These are phyloP conservation scores for Neopestalotiopsis rosae DNA, from an alignment of 2,329 filamentous ascomycete genomes.

Conservation along the genomic window DNA sequence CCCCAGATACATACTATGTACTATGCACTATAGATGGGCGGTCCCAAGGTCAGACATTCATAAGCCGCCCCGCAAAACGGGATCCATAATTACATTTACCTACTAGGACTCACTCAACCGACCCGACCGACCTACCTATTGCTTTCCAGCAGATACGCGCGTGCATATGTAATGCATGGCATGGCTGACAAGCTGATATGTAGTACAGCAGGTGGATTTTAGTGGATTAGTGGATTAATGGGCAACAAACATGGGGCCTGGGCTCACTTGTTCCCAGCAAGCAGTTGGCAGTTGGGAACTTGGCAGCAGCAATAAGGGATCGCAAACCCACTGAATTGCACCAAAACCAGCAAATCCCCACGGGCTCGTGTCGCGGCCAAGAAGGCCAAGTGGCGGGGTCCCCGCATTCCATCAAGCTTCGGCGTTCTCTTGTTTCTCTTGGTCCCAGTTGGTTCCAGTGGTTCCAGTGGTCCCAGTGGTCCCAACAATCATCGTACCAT, in stretches of 20 bases:
- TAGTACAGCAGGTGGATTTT: background rate
- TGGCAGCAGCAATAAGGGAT: background rate
- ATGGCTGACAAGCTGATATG: background rate
- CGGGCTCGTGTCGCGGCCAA: constrained; percentile 10
- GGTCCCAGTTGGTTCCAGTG: background rate
- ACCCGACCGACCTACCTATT: background rate
- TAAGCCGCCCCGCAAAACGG: background rate
- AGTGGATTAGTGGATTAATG: background rate
- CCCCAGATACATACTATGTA: background rate
- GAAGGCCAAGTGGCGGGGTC: background rate
- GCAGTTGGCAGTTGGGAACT: background rate
- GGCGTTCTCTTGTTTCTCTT: background rate
- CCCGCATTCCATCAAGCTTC: constrained; percentile 5
- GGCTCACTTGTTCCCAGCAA: background rate
- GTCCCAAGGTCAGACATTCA: background rate
- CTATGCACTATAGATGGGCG: background rate
- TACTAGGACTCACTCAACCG: too few relatives aligned
- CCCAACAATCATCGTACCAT: background rate
- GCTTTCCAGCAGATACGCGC: background rate
- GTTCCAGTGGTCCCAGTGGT: background rate
- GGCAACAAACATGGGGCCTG: background rate
- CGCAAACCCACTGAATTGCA: background rate
- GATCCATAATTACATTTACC: background rate
- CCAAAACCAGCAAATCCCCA: background rate
- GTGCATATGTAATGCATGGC: background rate